Conservation (phyloP, 2,329 filamentous ascomycete species). For the Stagonosporopsis vannaccii region DNA sequence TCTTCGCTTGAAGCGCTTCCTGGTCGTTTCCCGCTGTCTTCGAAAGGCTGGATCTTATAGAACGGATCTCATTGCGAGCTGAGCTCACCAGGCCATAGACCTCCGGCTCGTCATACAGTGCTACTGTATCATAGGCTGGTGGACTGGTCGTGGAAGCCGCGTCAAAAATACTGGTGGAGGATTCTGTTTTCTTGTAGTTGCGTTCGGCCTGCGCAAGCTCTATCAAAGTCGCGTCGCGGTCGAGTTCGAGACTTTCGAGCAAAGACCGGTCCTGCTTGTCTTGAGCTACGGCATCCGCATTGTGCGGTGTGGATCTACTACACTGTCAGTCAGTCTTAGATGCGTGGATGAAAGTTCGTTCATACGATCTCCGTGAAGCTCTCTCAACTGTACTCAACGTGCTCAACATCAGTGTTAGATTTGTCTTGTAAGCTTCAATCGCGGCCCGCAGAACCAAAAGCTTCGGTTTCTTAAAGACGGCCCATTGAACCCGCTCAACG, state of each 20-base stretch:
- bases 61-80: slow-evolving; percentile 1
- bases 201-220: slow-evolving; percentile 24
- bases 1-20: neutral
- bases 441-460: slow-evolving; percentile 26
- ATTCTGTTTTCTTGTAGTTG: slow-evolving; percentile 7
- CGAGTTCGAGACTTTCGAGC: slow-evolving; percentile 25
- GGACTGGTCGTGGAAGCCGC: neutral
- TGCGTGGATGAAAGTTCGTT: neutral
- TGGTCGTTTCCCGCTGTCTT: neutral
- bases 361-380: slow-evolving; percentile 20
- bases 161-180: neutral
- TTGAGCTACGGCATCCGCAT: slow-evolving; percentile 4
- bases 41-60: neutral
- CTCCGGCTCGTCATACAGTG: neutral
- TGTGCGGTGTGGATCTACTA: neutral
- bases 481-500: slow-evolving; percentile 25
- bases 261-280: slow-evolving; percentile 24
- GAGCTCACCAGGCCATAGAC: neutral
- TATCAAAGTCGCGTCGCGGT: slow-evolving; percentile 25
- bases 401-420: slow-evolving; percentile 29
- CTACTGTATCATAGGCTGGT: neutral
- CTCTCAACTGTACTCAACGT: slow-evolving; percentile 33
- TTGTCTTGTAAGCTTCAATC: slow-evolving; percentile 33
- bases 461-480: slow-evolving; percentile 31
- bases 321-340: neutral